Base-by-base conservation (phyloP, 495 filamentous ascomycete genomes). In the Aspergillus coremiiformis region DNA sequence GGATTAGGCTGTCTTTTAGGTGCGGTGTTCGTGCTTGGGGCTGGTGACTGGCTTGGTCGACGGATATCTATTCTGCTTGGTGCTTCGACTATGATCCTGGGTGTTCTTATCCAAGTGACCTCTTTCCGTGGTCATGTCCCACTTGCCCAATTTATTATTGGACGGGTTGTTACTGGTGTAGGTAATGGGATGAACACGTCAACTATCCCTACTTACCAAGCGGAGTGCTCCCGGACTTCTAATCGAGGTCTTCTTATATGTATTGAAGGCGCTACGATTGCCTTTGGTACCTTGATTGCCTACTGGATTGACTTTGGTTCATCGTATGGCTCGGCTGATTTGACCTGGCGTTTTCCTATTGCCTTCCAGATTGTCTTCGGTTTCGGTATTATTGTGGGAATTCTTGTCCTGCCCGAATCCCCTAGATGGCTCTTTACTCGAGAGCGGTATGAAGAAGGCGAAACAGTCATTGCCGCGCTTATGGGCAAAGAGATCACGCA, bases 241-340 rank as follows among this genome's bases (percentile, higher is more conserved):
- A 90, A 91, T 65, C 78, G 87, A 50, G 87, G 87, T 37, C 79
- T 89, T 19, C 73, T 90, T 47, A 86, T 91, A 62, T 90, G 86
- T 66, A 86, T 91, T 59, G 85, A 90, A 64, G 88, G 87, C 56
- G 83, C 79, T 33, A 77, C 82, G 49, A 89, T 90, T 51, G 86
- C 86, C 20, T 85, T 90, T 55, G 87, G 87, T 82, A 72, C 69
- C 41, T 67, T 89, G 32, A 82, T 90, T 24, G 85, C 86, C 24
- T 91, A 91, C 71, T 92, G 87, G 87, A 74, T 92, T 51, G 86
- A 90, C 56, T 92, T 86, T 54, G 87, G 87, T 37, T 76, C 83
- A 20, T 81, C 79, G 6, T 91, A 85, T 59, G 67, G 66, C 39
- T 22, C 63, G 10, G 41, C 26, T 24, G 64, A 61, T 8, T 58